phyloP scores from a whole-genome alignment of 2,329 filamentous ascomycete genomes.

The Daldinia sp. region DNA sequence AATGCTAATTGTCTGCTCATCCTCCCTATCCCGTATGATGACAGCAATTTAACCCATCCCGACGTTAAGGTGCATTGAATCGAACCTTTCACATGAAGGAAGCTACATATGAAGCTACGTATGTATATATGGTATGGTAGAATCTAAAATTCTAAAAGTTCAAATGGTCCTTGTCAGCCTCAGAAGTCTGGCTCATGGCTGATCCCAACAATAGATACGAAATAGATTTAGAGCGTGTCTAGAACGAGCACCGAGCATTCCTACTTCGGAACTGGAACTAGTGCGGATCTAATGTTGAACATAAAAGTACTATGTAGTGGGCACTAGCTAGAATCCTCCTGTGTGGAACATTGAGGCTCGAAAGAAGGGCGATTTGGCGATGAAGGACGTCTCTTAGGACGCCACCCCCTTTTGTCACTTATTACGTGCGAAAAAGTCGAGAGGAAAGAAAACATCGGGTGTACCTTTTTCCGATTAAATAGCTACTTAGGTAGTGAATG shows the following conservation, averaged over 20 bases:
- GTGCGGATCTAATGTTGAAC: conserved; percentile 17
- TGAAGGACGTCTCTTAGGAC: conserved; percentile 17
- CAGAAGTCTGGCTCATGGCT: not conserved
- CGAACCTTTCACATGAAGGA: conserved; percentile 19
- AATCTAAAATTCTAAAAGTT: conserved; percentile 7
- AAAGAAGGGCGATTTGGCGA: conserved; percentile 22
- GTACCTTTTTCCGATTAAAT: conserved; percentile 14
- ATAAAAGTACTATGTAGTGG: conserved; percentile 1
- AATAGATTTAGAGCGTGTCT: conserved; percentile 7
- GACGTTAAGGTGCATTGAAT: conserved; percentile 2
- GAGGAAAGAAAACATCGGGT: conserved; percentile 16
- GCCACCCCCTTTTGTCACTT: conserved; percentile 21
- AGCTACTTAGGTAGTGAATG: too few species aligned
- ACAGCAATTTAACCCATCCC: conserved; percentile 20
- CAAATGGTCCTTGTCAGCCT: not conserved
- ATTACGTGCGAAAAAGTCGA: conserved; percentile 12
- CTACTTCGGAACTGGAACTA: conserved; percentile 9
- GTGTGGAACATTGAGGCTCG: conserved; percentile 29
- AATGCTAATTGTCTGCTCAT: conserved; percentile 1
- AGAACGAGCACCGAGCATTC: conserved; percentile 14
- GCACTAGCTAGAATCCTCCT: conserved; percentile 26
- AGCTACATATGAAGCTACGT: not conserved
- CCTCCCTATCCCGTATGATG: conserved; percentile 31
- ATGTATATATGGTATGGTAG: conserved; percentile 21
- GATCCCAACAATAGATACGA: not conserved